These are phyloP conservation scores for Zygosaccharomyces pseudobailii DNA, from an alignment of 1,139 yeast genomes.

Conservation along the genomic window DNA sequence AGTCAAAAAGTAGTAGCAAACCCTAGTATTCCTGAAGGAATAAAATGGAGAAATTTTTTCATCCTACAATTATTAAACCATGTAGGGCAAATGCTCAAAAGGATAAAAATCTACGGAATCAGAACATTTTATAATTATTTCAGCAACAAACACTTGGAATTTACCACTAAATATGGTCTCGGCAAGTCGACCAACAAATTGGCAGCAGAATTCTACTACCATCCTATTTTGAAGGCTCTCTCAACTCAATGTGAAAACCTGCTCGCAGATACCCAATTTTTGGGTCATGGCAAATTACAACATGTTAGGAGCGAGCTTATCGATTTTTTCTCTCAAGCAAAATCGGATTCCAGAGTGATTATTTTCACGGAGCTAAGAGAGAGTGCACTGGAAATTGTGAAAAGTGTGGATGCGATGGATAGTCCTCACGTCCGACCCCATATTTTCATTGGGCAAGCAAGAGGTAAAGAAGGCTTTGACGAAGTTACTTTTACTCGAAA, in stretches of 20 bases:
- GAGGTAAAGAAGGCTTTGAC: slow-evolving; percentile 58
- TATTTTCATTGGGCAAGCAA: slow-evolving; percentile 83
- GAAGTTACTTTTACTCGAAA: slow-evolving; percentile 44
- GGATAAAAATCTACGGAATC: slow-evolving; percentile 78
- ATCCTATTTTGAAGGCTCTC: slow-evolving; percentile 45
- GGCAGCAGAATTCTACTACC: slow-evolving; percentile 55
- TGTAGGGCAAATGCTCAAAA: slow-evolving; percentile 67
- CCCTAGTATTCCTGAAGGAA: slow-evolving; percentile 54
- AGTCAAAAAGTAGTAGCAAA: slow-evolving; percentile 53
- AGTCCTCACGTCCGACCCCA: slow-evolving; percentile 59
- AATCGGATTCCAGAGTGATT: slow-evolving; percentile 63
- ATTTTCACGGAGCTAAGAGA: slow-evolving; percentile 85
- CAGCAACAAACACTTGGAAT: slow-evolving; percentile 52
- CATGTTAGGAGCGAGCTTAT: slow-evolving; percentile 53
- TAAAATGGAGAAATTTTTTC: slow-evolving; percentile 66
- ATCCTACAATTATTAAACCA: slow-evolving; percentile 58
- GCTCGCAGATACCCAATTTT: slow-evolving; percentile 39
- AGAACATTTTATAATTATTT: slow-evolving; percentile 68
- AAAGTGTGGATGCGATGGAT: slow-evolving; percentile 48
- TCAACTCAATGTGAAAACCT: slow-evolving; percentile 43
- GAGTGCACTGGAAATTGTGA: slow-evolving; percentile 82
- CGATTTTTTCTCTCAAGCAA: slow-evolving; percentile 45
- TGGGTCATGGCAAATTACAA: slow-evolving; percentile 76
- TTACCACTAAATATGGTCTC: slow-evolving; percentile 49
- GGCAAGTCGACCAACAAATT: slow-evolving; percentile 49